Conservation (phyloP, 805 yeast genomes). For the Saccharomyces paradoxus region DNA sequence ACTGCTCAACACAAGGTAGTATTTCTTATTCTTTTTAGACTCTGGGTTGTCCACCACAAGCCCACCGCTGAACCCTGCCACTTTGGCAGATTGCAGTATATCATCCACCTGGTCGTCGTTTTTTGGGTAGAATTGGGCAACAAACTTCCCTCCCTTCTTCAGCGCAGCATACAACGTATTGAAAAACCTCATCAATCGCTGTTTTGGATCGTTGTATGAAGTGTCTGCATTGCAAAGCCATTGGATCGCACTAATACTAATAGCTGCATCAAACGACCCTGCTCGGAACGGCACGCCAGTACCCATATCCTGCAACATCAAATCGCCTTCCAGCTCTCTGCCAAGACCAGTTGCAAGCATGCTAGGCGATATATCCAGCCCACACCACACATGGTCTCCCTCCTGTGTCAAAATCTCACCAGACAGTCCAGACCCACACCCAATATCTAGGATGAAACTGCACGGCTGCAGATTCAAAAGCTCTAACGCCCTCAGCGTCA, state of each 20-base stretch:
- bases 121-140: conserved; percentile 92
- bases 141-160: conserved; percentile 93
- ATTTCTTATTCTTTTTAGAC: conserved; percentile 81
- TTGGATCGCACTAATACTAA: conserved; percentile 89
- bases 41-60: conserved; percentile 90
- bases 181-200: conserved; percentile 73
- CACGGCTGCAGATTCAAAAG: conserved; percentile 61
- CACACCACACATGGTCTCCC: conserved; percentile 81
- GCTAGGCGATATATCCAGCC: conserved; percentile 92
- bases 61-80: conserved; percentile 95
- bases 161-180: conserved; percentile 79
- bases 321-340: conserved; percentile 87
- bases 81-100: conserved; percentile 77
- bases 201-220: conserved; percentile 71
- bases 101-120: conserved; percentile 77
- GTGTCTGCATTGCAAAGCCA: conserved; percentile 97
- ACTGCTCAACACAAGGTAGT: conserved; percentile 71
- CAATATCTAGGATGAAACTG: conserved; percentile 77
- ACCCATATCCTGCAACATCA: conserved; percentile 88
- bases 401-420: conserved; percentile 93
- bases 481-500: conserved; percentile 92
- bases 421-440: conserved; percentile 94
- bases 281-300: conserved; percentile 90
- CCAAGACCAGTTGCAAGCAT: conserved; percentile 94
- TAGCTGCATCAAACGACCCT: conserved; percentile 94